A percentile compares a stretch with the other conserved stretches of the same genome.
Conservation (phyloP, 1,139 yeast species). For the Debaryomyces coudertii region DNA sequence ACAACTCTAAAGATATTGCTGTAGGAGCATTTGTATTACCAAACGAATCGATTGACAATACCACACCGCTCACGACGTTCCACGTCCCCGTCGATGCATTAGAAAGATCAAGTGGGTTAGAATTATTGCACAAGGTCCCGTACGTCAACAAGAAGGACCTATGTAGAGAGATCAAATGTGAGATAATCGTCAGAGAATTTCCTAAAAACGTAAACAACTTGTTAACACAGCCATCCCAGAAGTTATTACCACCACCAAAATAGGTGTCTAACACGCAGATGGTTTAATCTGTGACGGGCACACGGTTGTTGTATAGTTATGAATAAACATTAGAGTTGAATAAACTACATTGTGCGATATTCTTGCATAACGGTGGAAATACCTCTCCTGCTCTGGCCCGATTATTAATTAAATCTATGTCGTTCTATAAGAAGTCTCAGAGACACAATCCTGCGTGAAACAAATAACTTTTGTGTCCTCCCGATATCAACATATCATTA, state of each 20-base stretch:
- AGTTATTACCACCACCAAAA: conserved; percentile 2
- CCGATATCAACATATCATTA: no score
- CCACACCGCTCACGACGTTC: conserved; percentile 69
- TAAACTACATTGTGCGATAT: not conserved
- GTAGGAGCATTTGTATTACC: conserved; percentile 95
- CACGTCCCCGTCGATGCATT: conserved; percentile 89
- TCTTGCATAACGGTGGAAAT: not conserved
- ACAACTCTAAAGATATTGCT: conserved; percentile 54
- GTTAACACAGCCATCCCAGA: conserved; percentile 24
- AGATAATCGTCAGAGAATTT: conserved; percentile 82
- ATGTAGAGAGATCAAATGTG: conserved; percentile 81
- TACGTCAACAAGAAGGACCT: conserved; percentile 61
- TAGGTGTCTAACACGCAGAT: not conserved
- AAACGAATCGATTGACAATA: conserved; percentile 72
- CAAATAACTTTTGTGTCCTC: no score
- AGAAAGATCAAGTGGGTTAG: conserved; percentile 85
- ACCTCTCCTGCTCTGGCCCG: no score
- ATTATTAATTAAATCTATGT: no score
- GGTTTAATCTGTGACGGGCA: not conserved
- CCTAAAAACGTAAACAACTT: conserved; percentile 46
- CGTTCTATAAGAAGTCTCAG: no score
- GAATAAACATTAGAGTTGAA: not conserved
- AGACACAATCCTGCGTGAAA: no score
- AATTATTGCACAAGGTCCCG: conserved; percentile 72
- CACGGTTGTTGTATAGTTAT: not conserved